Evolutionary conservation across 495 filamentous ascomycete genomes (phyloP).

Genomic region (Penicillium fimorum): DNA sequence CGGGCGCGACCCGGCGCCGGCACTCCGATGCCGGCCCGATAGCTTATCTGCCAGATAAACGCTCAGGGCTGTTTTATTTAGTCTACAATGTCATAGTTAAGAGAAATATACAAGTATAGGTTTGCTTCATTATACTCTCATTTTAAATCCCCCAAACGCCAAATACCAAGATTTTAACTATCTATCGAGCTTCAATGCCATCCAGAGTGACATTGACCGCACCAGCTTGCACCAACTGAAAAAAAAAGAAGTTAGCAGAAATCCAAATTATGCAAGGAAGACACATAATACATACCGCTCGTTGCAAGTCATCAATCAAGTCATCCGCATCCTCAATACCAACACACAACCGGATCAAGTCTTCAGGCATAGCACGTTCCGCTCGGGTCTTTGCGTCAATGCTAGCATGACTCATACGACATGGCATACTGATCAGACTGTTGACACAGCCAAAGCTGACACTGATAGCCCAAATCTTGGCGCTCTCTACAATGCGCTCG

Average conservation of each 20-base stretch:
- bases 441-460: slow-evolving; percentile 98
- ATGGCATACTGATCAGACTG: slow-evolving; percentile 97
- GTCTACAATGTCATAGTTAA: no score
- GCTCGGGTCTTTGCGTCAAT: slow-evolving; percentile 91
- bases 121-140: slow-evolving; percentile 7
- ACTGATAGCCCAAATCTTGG: slow-evolving; percentile 88
- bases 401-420: slow-evolving; percentile 98
- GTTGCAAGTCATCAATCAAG: slow-evolving; percentile 86
- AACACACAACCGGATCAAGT: slow-evolving; percentile 91
- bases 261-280: not conserved
- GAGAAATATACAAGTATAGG: not conserved
- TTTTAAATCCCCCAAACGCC: slow-evolving; percentile 24
- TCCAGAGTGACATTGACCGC: slow-evolving; percentile 82
- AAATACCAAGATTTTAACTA: not conserved
- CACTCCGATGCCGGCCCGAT: slow-evolving; percentile 38
- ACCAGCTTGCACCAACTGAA: slow-evolving; percentile 86
- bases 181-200: slow-evolving; percentile 57
- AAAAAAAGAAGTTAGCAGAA: slow-evolving; percentile 21
- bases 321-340: slow-evolving; percentile 95
- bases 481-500: slow-evolving; percentile 90
- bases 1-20: slow-evolving; percentile 23
- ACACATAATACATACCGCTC: slow-evolving; percentile 68
- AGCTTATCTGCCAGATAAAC: slow-evolving; percentile 23
- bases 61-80: not conserved
- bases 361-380: slow-evolving; percentile 91